phyloP scores from a whole-genome alignment of 306 rosid genomes.

The Castanea mollissima region DNA sequence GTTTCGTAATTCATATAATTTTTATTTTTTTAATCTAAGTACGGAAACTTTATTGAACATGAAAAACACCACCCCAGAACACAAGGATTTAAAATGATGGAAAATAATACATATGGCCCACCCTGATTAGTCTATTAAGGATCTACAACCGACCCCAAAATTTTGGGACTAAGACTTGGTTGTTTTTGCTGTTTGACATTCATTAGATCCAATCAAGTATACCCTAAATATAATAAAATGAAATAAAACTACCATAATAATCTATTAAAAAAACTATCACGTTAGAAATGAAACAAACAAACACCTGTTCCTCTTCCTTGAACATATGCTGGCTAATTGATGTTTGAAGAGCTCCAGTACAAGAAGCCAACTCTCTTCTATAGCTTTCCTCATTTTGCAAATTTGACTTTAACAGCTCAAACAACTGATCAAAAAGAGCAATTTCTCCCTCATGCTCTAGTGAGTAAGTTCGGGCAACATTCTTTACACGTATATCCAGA shows the following conservation, averaged over 20 bases:
- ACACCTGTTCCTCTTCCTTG: conserved; percentile 37
- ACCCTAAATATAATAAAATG: not conserved
- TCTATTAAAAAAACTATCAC: not conserved
- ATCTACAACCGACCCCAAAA: no score
- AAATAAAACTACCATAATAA: not conserved
- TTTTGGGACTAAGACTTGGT: no score
- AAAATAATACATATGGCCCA: no score
- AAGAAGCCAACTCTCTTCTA: conserved; percentile 31
- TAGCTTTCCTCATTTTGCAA: conserved; percentile 21
- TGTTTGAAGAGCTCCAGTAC: conserved; percentile 32
- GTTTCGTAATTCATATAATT: no score
- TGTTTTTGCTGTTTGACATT: not conserved
- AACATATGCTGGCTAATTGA: conserved; percentile 33
- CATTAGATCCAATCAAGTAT: not conserved
- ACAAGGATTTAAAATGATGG: no score
- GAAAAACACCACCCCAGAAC: no score
- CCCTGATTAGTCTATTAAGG: no score
- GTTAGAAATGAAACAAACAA: not conserved
- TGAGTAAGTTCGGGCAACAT: conserved; percentile 29
- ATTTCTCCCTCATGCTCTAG: conserved; percentile 36
- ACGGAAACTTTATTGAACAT: no score
- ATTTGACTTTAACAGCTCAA: conserved; percentile 27
- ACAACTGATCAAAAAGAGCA: conserved; percentile 29
- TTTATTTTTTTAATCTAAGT: no score
- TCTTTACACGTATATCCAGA: conserved; percentile 33